These are phyloP conservation scores for Styphnolobium japonicum DNA, from an alignment of 306 rosid species.

Conservation along the genomic window DNA sequence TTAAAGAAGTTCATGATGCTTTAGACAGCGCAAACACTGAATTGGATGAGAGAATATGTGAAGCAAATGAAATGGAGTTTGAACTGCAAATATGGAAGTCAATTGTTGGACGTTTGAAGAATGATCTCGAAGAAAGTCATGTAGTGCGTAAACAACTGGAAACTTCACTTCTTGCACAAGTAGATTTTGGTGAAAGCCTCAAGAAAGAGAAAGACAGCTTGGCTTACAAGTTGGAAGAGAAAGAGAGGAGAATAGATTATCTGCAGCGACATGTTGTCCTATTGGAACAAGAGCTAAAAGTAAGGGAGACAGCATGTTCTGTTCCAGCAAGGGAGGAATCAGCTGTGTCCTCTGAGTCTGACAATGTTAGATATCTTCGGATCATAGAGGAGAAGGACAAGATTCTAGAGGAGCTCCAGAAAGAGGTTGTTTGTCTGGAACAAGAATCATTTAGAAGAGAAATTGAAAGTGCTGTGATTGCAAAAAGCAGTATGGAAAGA, in stretches of 20 bases:
- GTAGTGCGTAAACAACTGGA: conserved; percentile 60
- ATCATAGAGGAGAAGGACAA: conserved; percentile 45
- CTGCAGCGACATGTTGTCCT: conserved; percentile 40
- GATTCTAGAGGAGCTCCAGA: conserved; percentile 54
- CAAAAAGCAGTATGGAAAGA: conserved; percentile 40
- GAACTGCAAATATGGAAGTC: conserved; percentile 71
- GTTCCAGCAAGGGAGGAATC: conserved; percentile 25
- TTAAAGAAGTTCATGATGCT: conserved; percentile 41
- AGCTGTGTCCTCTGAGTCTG: not conserved
- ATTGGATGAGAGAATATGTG: conserved; percentile 51
- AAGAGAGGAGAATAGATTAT: conserved; percentile 35
- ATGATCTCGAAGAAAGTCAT: conserved; percentile 52
- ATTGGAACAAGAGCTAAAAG: conserved; percentile 43
- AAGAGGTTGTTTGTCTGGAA: conserved; percentile 49
- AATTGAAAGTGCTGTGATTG: conserved; percentile 44
- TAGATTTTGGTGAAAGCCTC: conserved; percentile 54
- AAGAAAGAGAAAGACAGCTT: conserved; percentile 54
- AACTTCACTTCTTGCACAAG: conserved; percentile 71
- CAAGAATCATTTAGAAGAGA: conserved; percentile 57
- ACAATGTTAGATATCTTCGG: conserved; percentile 23
- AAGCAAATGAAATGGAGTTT: conserved; percentile 61
- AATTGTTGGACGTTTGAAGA: conserved; percentile 44
- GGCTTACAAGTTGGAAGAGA: conserved; percentile 39
- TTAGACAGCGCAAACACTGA: conserved; percentile 46
- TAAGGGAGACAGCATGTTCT: conserved; percentile 31